These are phyloP conservation scores for Arthrobotrys megalospora DNA, from an alignment of 2,329 filamentous ascomycete genomes.

Conservation along the genomic window DNA sequence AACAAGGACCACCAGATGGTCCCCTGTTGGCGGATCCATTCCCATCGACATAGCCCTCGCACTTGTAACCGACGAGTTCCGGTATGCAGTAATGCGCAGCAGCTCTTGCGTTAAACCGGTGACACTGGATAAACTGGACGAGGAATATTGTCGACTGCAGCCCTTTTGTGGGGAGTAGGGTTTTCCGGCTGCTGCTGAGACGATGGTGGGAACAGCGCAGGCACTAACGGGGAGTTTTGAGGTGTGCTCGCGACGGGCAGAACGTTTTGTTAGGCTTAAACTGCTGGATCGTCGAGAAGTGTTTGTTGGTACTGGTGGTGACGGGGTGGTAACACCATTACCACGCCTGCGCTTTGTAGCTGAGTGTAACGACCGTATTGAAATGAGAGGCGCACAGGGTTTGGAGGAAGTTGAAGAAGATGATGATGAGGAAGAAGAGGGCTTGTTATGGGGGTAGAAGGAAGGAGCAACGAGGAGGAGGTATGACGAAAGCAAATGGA, in stretches of 20 bases:
- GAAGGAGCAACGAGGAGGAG: conserved; percentile 46
- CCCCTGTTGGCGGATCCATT: conserved; percentile 68
- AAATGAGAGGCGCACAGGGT: conserved; percentile 16
- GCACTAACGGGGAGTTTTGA: conserved; percentile 37
- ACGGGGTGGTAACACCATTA: neutral
- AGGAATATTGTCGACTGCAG: conserved; percentile 9
- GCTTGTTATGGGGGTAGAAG: conserved; percentile 42
- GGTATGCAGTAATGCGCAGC: conserved; percentile 48
- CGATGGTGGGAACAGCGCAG: neutral
- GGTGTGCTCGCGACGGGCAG: neutral
- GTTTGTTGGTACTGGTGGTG: neutral
- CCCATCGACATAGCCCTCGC: conserved; percentile 33
- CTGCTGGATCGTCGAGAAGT: conserved; percentile 1
- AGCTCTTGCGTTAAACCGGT: conserved; percentile 55
- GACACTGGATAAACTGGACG: conserved; percentile 47
- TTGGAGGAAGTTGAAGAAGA: neutral
- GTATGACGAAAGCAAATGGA: conserved; percentile 35
- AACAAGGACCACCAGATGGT: conserved; percentile 83
- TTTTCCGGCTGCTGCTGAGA: neutral
- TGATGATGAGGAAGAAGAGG: conserved; percentile 13
- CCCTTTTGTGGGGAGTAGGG: neutral
- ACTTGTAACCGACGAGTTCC: conserved; percentile 21
- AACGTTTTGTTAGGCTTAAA: conserved; percentile 8
- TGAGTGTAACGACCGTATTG: conserved; percentile 42
- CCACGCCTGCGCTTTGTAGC: conserved; percentile 17